Percentiles rank a stretch among this genome's conserved stretches.
Conservation (phyloP, 106 monocot genomes). For the Allium sativum region DNA sequence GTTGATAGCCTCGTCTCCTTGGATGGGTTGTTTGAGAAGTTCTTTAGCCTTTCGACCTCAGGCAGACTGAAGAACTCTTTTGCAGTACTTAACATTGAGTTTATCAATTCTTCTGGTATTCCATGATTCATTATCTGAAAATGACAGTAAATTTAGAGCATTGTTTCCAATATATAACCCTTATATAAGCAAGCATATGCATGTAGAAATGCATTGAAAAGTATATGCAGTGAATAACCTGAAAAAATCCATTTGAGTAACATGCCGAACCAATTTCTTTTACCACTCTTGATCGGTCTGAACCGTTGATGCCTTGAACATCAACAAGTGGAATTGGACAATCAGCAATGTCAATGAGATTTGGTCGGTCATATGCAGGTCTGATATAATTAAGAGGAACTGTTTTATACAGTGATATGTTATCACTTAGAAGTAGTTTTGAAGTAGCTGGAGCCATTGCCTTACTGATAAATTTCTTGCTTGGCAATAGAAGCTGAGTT, state of each 20-base stretch:
- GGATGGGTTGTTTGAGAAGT: conserved; percentile 60
- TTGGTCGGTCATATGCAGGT: background rate
- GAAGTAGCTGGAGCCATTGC: background rate
- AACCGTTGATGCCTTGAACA: background rate
- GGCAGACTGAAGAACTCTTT: conserved; percentile 60
- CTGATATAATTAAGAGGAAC: background rate
- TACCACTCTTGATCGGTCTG: background rate
- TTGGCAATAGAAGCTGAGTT: too few relatives aligned
- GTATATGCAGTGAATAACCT: background rate
- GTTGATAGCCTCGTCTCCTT: conserved; percentile 69
- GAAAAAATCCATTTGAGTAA: background rate
- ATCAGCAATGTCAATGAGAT: background rate
- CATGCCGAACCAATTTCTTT: conserved; percentile 3
- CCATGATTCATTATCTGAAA: conserved; percentile 45
- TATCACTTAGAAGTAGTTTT: background rate
- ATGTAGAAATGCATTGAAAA: too few relatives aligned
- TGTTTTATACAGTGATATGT: background rate
- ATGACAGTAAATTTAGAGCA: too few relatives aligned
- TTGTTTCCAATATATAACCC: too few relatives aligned
- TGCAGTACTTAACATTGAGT: conserved; percentile 20
- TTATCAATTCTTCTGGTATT: conserved; percentile 18
- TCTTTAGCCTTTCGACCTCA: conserved; percentile 41
- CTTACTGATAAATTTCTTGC: too few relatives aligned
- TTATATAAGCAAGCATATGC: too few relatives aligned
- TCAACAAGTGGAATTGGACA: conserved; percentile 2